Percentiles rank a stretch among this genome's conserved stretches.
phyloP scores from a whole-genome alignment of 2,329 filamentous ascomycete species.

The Scedosporium boydii region DNA sequence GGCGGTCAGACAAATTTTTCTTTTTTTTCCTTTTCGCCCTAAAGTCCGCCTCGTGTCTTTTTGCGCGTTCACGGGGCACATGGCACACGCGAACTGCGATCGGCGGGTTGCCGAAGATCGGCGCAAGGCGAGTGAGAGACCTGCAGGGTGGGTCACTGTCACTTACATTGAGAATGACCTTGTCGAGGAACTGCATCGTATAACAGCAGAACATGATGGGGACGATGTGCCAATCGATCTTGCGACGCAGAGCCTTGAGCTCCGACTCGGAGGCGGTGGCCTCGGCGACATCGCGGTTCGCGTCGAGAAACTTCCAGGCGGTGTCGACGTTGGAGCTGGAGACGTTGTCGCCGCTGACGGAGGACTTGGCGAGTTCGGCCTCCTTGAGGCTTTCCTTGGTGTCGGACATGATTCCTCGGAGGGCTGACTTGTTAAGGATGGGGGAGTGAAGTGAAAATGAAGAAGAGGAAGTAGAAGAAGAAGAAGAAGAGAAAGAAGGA shows the following conservation, averaged over 20 bases:
- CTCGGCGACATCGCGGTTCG: constrained; percentile 27
- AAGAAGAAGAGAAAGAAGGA: neutral
- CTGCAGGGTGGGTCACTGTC: constrained; percentile 14
- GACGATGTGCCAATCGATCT: constrained; percentile 49
- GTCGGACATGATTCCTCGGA: neutral
- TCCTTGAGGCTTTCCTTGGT: constrained; percentile 3
- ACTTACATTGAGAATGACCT: constrained; percentile 52
- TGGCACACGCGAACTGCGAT: neutral
- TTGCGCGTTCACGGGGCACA: neutral
- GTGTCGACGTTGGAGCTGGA: constrained; percentile 24
- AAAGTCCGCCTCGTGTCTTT: neutral
- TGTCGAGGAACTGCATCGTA: constrained; percentile 55
- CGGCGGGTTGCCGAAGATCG: neutral
- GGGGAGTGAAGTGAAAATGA: constrained; percentile 11
- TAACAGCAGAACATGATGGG: constrained; percentile 54
- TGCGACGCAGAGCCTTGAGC: constrained; percentile 37
- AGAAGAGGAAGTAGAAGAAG: neutral
- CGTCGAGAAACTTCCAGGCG: constrained; percentile 35
- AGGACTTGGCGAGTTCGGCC: constrained; percentile 1
- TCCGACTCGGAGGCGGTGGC: constrained; percentile 22
- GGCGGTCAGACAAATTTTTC: neutral
- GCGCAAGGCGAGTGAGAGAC: too few relatives aligned
- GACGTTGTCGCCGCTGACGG: constrained; percentile 9
- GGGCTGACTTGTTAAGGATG: constrained; percentile 13
- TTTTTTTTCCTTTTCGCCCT: neutral